Evolutionary conservation across 352 stramenopile species (phyloP).

Genomic region (Globisporangium paroecandrum): DNA sequence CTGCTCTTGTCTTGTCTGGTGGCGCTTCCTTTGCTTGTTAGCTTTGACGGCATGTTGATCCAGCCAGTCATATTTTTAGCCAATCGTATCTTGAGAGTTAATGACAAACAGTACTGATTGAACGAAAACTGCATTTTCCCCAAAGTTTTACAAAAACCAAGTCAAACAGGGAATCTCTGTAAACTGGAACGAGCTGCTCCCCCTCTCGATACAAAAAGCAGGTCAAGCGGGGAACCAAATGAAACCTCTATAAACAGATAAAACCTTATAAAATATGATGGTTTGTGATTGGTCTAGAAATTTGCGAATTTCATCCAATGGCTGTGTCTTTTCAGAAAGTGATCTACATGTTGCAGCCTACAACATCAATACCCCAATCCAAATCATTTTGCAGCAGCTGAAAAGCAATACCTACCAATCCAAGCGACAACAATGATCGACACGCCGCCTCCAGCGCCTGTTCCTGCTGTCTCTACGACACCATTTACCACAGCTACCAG

Average conservation of each 20-base stretch:
- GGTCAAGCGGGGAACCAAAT: no score
- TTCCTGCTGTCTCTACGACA: not conserved
- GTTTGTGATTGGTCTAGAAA: no score
- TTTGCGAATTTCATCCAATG: no score
- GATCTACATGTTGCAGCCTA: not conserved
- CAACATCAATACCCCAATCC: not conserved
- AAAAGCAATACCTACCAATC: not conserved
- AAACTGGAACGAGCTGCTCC: no score
- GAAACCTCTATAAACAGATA: no score
- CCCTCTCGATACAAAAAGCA: no score
- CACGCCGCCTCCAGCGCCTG: not conserved
- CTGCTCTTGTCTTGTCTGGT: not conserved
- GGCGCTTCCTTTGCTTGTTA: not conserved
- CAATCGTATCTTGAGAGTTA: conserved; percentile 15
- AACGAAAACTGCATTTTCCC: no score
- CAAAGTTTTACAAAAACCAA: no score
- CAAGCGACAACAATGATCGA: not conserved
- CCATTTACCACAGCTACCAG: not conserved
- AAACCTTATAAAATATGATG: no score
- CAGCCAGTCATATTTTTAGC: conserved; percentile 21
- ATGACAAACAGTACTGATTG: no score
- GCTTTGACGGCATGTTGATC: not conserved
- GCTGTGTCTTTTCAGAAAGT: not conserved
- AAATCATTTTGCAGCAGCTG: not conserved
- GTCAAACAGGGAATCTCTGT: no score